Evolutionary conservation across 768 basidiomycete species (phyloP).

Genomic region (Nidularia sp.): DNA sequence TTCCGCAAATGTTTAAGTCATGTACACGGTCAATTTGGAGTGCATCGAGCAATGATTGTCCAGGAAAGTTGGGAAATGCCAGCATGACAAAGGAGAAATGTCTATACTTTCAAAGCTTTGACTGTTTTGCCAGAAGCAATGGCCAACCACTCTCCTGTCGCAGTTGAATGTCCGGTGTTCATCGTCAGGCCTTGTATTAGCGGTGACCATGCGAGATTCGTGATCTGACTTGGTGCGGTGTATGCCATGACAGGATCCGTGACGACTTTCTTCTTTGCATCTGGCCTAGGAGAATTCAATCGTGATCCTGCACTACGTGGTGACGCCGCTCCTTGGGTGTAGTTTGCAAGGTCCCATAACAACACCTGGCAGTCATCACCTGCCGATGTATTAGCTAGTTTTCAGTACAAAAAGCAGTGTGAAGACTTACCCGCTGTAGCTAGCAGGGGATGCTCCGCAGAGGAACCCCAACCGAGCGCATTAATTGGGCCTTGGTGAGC

Average conservation of each 20-base stretch:
- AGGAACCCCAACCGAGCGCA: constrained; percentile 81
- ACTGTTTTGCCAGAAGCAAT: constrained; percentile 80
- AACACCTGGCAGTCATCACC: constrained; percentile 94
- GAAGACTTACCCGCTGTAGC: constrained; percentile 76
- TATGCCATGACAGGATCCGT: constrained; percentile 84
- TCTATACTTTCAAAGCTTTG: constrained; percentile 76
- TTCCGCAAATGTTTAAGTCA: no score
- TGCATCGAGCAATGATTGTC: no score
- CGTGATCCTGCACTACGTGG: constrained; percentile 71
- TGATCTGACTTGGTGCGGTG: constrained; percentile 72
- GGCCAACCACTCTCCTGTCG: constrained; percentile 83
- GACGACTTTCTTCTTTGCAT: constrained; percentile 70
- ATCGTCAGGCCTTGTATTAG: constrained; percentile 73
- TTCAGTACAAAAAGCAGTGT: neutral
- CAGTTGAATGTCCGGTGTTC: constrained; percentile 69
- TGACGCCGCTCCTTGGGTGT: constrained; percentile 59
- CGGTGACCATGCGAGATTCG: constrained; percentile 88
- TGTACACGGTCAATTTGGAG: no score
- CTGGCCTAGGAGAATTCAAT: constrained; percentile 77
- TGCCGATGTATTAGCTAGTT: constrained; percentile 20
- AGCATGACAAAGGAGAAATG: neutral
- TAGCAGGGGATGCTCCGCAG: constrained; percentile 75
- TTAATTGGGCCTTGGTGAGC: constrained; percentile 83
- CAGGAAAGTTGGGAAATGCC: neutral
- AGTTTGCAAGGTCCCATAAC: constrained; percentile 80